Evolutionary conservation across 2,329 filamentous ascomycete species (phyloP).

Genomic region (Bipolaris gigantea): DNA sequence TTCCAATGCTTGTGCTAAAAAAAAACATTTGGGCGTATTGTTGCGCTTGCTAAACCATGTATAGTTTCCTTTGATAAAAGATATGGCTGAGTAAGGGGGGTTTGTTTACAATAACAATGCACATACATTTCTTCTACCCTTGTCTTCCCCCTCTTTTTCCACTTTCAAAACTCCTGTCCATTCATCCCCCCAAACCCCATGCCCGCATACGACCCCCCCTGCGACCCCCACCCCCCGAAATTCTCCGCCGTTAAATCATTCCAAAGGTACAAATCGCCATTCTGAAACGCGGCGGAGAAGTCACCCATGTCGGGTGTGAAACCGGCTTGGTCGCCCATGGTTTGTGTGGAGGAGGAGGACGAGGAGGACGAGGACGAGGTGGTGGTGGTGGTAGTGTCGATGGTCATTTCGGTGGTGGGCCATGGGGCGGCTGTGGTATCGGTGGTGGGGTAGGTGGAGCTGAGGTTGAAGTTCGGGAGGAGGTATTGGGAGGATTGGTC

Average conservation of each 20-base stretch:
- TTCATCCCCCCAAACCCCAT: conserved; percentile 30
- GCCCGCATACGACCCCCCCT: conserved; percentile 29
- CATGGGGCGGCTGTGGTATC: conserved; percentile 2
- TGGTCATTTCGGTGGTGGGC: conserved; percentile 5
- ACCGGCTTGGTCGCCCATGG: conserved; percentile 12
- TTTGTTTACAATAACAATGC: too few relatives aligned
- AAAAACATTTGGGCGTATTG: too few relatives aligned
- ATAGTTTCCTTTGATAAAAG: too few relatives aligned
- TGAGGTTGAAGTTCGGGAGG: conserved; percentile 15
- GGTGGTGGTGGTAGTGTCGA: conserved; percentile 1
- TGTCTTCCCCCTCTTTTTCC: neutral
- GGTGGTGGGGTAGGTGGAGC: conserved; percentile 11
- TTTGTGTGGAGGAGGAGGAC: neutral
- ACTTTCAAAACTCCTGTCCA: conserved; percentile 18
- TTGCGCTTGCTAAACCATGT: too few relatives aligned
- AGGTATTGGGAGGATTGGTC: neutral
- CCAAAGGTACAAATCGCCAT: conserved; percentile 44
- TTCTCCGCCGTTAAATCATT: conserved; percentile 39
- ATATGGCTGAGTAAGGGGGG: too few relatives aligned
- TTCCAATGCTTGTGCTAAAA: too few relatives aligned
- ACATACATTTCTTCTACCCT: neutral
- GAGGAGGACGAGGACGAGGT: too few relatives aligned
- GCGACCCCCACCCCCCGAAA: conserved; percentile 38
- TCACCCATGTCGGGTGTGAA: conserved; percentile 36
- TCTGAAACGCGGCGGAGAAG: conserved; percentile 39